phyloP scores from a whole-genome alignment of 2,329 filamentous ascomycete genomes.

The Aspergillus sp. region DNA sequence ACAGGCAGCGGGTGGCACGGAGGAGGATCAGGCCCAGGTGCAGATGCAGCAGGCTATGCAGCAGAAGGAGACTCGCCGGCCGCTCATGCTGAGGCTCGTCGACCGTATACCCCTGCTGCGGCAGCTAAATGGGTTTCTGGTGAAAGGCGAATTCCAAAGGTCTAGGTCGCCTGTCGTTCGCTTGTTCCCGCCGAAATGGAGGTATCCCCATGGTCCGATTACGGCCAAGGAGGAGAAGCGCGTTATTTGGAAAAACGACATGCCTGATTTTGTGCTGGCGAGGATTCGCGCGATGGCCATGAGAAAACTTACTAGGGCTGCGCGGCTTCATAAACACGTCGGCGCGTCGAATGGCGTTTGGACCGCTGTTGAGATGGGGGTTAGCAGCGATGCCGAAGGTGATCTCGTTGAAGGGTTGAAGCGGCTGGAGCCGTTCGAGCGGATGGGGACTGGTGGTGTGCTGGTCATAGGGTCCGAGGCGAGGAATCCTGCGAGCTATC shows the following conservation, averaged over 20 bases:
- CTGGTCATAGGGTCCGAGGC: constrained; percentile 12
- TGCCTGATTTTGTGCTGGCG: constrained; percentile 33
- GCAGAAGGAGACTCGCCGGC: constrained; percentile 4
- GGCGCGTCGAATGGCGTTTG: constrained; percentile 16
- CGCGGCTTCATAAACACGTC: constrained; percentile 11
- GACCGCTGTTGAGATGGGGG: constrained; percentile 16
- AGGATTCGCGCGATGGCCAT: constrained; percentile 28
- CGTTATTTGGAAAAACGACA: constrained; percentile 40
- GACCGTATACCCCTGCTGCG: constrained; percentile 19
- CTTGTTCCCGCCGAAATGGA: constrained; percentile 28
- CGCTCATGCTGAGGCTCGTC: constrained; percentile 18
- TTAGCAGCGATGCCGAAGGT: constrained; percentile 11
- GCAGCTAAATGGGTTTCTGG: constrained; percentile 9
- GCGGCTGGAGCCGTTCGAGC: constrained; percentile 13
- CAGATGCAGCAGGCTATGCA: not conserved
- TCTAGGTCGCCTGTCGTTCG: constrained; percentile 10
- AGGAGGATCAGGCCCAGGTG: not conserved
- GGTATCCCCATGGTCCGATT: constrained; percentile 21
- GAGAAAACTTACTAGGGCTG: constrained; percentile 27
- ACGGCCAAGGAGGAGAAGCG: constrained; percentile 17
- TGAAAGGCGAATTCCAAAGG: not conserved
- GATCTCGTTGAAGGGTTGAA: constrained; percentile 14
- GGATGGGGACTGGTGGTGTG: constrained; percentile 24
- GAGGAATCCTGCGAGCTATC: not conserved
- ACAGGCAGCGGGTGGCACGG: not conserved